Evolutionary conservation across 805 yeast species (phyloP), one percentile per base, ranked within the genome.

Genomic region (Wickerhamiella parazyma): DNA sequence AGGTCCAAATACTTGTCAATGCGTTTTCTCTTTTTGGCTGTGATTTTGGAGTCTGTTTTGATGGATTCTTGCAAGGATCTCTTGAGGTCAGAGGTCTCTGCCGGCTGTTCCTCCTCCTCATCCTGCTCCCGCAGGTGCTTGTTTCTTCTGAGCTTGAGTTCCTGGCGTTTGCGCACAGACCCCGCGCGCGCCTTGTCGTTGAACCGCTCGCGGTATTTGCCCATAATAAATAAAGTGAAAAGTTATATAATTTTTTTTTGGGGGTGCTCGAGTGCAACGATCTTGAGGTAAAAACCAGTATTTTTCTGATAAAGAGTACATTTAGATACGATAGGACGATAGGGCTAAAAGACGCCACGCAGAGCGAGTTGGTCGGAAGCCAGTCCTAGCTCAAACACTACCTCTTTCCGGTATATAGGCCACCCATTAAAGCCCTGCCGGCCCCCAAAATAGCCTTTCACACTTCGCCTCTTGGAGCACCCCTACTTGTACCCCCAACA

Each of bases 161-260:
- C 77, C 24, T 78, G 75, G 58, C 79, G 82, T 67, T 79, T 83
- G 22, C 85, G 77, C 54, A 84, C 77, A 71, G 80, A 80, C 16
- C 94, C 94, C 2, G 84, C 58, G 26, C 94, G 75, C 45, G 91
- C 94, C 64, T 80, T 81, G 59, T 80, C 94, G 58, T 84, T 84
- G 66, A 78, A 80, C 48, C 94, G 62, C 60, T 74, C 73, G 51
- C 91, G 71, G 58, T 82, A 83, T 48, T 80, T 80, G 46, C 89
- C 94, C 94, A 84, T 84, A 10, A 22, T n/a, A 25, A 22, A 36
- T 18, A 35, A 16, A 19, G 12, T 28, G 31, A 28, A 28, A 28
- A 28, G 31, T 28, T 28, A 28, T 11, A 28, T 28, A 28, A 28
- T 28, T 10, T 28, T 11, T 28, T 28, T 28, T 11, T 24, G 8